Evolutionary conservation across 2,329 filamentous ascomycete genomes (phyloP), one percentile per base, ranked within the genome.

Genomic region (Aspergillus jensenii): DNA sequence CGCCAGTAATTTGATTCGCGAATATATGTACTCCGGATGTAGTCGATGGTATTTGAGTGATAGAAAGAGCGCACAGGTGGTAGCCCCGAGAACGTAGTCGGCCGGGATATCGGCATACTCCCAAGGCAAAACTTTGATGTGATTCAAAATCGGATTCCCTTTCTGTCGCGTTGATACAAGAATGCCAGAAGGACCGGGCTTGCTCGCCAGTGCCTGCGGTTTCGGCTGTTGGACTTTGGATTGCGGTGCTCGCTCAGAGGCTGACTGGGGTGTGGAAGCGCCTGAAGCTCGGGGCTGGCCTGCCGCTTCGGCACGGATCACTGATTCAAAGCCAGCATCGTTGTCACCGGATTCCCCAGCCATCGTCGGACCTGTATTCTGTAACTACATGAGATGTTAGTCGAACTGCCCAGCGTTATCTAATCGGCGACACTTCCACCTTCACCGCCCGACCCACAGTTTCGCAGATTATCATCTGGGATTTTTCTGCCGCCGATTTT

Each of bases 1-100:
- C 52, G 90, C 90, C 4, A 99, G 81, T 49, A 87, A 86, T 52
- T 90, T 88, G 65, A 99, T 96, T 57, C 95, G 89, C 23, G 89
- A 92, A 79, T 98, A 98, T 68, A 99, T 91, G 79, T 99, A 99
- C 76, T 99, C 95, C 1, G 95, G 95, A 71, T 99, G 95, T 52
- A 99, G 83, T 27, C 93, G 91, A 75, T 99, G 95, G 75, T 99
- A 99, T 75, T 98, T 99, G 55, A 99, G 84, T 48, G 91, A 96
- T 43, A 99, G 80, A 71, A 98, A 99, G 5, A 99, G 82, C 0
- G 91, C 93, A 69, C 93, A 96, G 6, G 93, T 96, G 0, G 92
- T 96, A 43, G 84, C 72, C 0, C 95, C 93, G 48, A 98, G 81
- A 8, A 93, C 89, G 73, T 96, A 99, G 77, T 99, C 95, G 33